Conservation (phyloP, 1,139 yeast genomes). For the Diutina siamensis region DNA sequence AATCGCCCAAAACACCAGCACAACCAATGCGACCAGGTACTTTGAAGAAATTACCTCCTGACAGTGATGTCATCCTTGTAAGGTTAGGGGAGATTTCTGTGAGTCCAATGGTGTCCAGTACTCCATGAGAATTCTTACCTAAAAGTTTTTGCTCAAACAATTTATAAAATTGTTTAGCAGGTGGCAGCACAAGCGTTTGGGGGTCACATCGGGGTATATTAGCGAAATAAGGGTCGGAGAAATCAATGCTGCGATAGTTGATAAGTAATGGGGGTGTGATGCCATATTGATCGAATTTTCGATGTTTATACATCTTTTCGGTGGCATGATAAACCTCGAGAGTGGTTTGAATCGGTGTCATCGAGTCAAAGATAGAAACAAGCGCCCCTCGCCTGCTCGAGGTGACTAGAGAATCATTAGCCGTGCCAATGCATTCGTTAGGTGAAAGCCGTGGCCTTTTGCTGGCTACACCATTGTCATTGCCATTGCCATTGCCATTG, state of each 20-base stretch:
- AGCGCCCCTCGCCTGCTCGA: background rate
- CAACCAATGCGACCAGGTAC: slow-evolving; percentile 42
- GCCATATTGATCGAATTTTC: background rate
- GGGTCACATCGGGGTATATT: background rate
- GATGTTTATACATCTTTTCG: background rate
- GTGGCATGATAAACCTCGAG: background rate
- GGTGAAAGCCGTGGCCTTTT: too few relatives aligned
- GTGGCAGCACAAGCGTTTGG: background rate
- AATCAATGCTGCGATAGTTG: background rate
- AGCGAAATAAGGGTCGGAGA: background rate
- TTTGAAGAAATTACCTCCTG: slow-evolving; percentile 43
- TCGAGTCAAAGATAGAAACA: background rate
- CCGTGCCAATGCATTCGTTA: too few relatives aligned
- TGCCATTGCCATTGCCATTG: background rate
- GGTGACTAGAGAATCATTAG: too few relatives aligned
- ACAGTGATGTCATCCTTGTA: slow-evolving; percentile 15
- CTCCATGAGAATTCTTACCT: too few relatives aligned
- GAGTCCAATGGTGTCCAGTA: slow-evolving; percentile 27
- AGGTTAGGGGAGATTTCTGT: slow-evolving; percentile 10
- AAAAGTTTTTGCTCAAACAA: background rate
- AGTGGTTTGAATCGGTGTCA: background rate
- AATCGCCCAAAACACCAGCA: slow-evolving; percentile 39
- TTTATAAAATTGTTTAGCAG: background rate
- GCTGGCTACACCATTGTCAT: too few relatives aligned
- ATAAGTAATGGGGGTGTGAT: background rate